Evolutionary conservation across 805 yeast genomes (phyloP).

Genomic region (Diddensiella santjacobensis): DNA sequence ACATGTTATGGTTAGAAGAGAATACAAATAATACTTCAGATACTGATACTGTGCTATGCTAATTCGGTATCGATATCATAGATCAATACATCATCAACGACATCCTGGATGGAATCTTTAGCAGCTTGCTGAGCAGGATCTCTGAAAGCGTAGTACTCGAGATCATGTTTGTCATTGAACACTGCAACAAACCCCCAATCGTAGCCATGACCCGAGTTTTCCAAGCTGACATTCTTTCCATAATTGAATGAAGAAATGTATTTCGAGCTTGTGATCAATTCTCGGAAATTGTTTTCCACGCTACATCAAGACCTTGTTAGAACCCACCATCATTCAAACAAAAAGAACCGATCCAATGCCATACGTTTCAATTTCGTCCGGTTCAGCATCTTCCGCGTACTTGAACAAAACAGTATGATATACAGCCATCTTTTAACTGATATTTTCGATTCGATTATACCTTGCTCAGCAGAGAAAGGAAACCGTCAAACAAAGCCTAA

Average conservation of each 20-base stretch:
- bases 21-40: no score
- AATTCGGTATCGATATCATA: conserved; percentile 3
- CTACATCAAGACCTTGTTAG: neutral
- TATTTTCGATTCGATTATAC: no score
- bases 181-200: conserved; percentile 4
- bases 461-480: no score
- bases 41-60: neutral
- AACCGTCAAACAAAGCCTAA: no score
- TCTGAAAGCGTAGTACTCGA: conserved; percentile 5
- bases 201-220: neutral
- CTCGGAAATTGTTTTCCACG: neutral
- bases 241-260: neutral
- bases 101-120: neutral
- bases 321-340: no score
- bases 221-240: conserved; percentile 3
- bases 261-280: neutral
- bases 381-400: conserved; percentile 2
- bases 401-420: conserved; percentile 7
- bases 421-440: neutral
- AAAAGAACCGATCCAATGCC: no score
- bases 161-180: conserved; percentile 2
- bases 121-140: conserved; percentile 3
- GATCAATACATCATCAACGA: neutral
- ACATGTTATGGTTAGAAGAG: no score
- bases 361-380: conserved; percentile 1